Evolutionary conservation across 192 early-diverging fungal species (phyloP).

Genomic region (Coemansia sp.): DNA sequence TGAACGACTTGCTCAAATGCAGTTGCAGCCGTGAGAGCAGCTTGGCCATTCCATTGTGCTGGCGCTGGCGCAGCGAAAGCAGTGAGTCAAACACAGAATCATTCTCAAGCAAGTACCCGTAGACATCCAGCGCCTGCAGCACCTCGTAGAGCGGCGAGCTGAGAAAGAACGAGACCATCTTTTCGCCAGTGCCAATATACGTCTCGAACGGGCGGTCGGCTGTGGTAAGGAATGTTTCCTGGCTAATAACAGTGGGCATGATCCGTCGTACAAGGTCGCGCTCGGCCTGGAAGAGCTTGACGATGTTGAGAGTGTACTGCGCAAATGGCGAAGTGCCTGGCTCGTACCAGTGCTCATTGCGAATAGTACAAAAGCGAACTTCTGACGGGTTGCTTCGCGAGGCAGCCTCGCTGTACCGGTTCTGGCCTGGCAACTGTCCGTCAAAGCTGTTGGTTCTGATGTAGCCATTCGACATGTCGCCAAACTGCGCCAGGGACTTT

Average conservation of each 20-base stretch:
- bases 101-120: slow-evolving; percentile 47
- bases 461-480: slow-evolving; percentile 44
- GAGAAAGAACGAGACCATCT: slow-evolving; percentile 38
- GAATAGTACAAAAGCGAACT: slow-evolving; percentile 41
- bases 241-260: slow-evolving; percentile 48
- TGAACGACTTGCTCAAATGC: slow-evolving; percentile 43
- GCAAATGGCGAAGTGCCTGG: slow-evolving; percentile 49
- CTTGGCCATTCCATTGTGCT: slow-evolving; percentile 36
- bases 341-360: slow-evolving; percentile 54
- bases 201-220: slow-evolving; percentile 38
- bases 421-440: slow-evolving; percentile 15
- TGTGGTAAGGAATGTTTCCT: slow-evolving; percentile 37
- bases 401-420: slow-evolving; percentile 15
- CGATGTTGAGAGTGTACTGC: slow-evolving; percentile 44
- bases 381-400: slow-evolving; percentile 26
- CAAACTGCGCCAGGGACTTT: slow-evolving; percentile 53
- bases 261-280: slow-evolving; percentile 50
- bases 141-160: slow-evolving; percentile 47
- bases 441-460: slow-evolving; percentile 34
- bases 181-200: slow-evolving; percentile 43
- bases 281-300: slow-evolving; percentile 54
- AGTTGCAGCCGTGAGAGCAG: slow-evolving; percentile 33
- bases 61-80: slow-evolving; percentile 28
- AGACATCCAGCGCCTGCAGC: slow-evolving; percentile 47
- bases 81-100: slow-evolving; percentile 29